Conservation (phyloP, 2,329 filamentous ascomycete species). For the Colletotrichum sansevieriae region DNA sequence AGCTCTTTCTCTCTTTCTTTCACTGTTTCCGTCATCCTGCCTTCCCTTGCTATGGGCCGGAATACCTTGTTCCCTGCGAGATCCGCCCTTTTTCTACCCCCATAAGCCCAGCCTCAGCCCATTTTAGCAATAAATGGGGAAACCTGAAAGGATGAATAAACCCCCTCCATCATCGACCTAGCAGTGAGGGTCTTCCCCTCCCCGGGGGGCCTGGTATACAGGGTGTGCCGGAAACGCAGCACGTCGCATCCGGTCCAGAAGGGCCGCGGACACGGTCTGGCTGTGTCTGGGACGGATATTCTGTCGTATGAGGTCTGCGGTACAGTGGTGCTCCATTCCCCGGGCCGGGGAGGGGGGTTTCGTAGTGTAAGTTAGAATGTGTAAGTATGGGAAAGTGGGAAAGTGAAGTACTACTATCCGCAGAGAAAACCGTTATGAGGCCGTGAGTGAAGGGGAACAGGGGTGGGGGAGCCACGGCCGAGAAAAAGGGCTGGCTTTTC, state of each 20-base stretch:
- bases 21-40: not conserved
- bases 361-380: not conserved
- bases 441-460: not conserved
- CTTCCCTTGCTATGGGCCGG: constrained; percentile 5
- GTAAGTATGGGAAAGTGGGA: too few species aligned
- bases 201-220: not conserved
- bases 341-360: constrained; percentile 5
- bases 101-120: not conserved
- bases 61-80: constrained; percentile 1
- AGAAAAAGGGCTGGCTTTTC: constrained; percentile 1
- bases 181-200: not conserved
- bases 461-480: not conserved
- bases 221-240: constrained; percentile 8
- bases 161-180: not conserved
- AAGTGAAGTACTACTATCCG: too few species aligned
- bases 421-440: not conserved
- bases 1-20: not conserved
- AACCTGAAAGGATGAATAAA: constrained; percentile 6
- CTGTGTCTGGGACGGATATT: constrained; percentile 13
- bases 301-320: constrained; percentile 15
- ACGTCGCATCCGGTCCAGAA: constrained; percentile 37
- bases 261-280: constrained; percentile 39
- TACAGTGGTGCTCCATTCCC: not conserved
- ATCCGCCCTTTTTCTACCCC: constrained; percentile 1
- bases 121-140: not conserved